Conservation (phyloP, 345 rosid species). For the Carallia brachiata region DNA sequence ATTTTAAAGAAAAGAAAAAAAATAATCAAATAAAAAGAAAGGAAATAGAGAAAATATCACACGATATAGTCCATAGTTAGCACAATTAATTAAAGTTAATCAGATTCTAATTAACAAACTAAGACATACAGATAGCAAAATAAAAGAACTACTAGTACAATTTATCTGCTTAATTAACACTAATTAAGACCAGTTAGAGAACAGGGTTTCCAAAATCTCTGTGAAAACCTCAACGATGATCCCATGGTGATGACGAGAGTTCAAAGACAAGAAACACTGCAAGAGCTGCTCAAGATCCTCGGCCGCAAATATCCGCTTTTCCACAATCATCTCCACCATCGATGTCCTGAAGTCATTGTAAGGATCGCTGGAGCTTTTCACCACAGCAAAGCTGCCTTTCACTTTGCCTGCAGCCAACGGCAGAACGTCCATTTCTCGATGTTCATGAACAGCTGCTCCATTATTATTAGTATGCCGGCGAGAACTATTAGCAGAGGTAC, state of each 20-base stretch:
- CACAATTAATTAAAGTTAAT: background rate
- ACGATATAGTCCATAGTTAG: background rate
- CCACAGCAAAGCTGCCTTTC: slow-evolving; percentile 78
- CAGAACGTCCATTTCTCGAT: slow-evolving; percentile 16
- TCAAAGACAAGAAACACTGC: slow-evolving; percentile 67
- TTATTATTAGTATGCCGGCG: background rate
- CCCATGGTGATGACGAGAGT: slow-evolving; percentile 61
- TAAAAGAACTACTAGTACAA: background rate
- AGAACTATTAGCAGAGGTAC: too few species aligned
- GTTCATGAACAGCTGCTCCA: background rate
- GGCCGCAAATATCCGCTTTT: slow-evolving; percentile 58
- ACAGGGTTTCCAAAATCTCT: slow-evolving; percentile 63
- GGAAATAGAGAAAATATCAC: too few species aligned
- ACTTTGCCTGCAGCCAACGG: slow-evolving; percentile 37
- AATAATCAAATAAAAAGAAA: too few species aligned
- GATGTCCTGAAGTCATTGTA: slow-evolving; percentile 67
- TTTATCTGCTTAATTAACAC: too few species aligned
- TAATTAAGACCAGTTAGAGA: slow-evolving; percentile 14
- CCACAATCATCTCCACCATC: slow-evolving; percentile 86
- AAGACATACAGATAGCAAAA: background rate
- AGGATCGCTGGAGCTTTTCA: slow-evolving; percentile 72
- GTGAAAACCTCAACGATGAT: slow-evolving; percentile 63
- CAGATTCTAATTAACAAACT: slow-evolving; percentile 8
- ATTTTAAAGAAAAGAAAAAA: too few species aligned
- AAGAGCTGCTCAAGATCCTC: slow-evolving; percentile 61